These are phyloP conservation scores for Linnemannia hyalina DNA, from an alignment of 192 early-diverging fungal species.

Conservation along the genomic window DNA sequence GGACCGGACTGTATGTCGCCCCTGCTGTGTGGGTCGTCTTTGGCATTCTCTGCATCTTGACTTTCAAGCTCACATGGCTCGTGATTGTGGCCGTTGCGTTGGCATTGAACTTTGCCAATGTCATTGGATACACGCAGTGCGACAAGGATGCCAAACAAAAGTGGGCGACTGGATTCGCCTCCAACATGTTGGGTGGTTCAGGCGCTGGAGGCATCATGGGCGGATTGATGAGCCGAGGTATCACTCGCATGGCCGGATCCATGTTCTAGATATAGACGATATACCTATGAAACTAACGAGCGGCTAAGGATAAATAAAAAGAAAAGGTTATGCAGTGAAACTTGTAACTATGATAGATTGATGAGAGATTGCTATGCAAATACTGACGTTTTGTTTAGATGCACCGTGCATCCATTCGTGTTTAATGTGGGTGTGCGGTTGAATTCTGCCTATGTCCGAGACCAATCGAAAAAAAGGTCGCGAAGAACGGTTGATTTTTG, in stretches of 20 bases:
- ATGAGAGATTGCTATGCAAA: not conserved
- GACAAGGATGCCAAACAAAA: conserved; percentile 91
- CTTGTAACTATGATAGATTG: not conserved
- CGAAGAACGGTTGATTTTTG: not conserved
- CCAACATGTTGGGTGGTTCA: conserved; percentile 64
- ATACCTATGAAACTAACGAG: not conserved
- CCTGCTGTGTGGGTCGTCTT: conserved; percentile 88
- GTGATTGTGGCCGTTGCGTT: conserved; percentile 90
- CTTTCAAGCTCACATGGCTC: conserved; percentile 84
- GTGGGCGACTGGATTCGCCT: conserved; percentile 77
- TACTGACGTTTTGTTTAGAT: not conserved
- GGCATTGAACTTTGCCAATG: conserved; percentile 89
- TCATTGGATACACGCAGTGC: conserved; percentile 95
- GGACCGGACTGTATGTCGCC: conserved; percentile 89
- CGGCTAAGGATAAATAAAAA: not conserved
- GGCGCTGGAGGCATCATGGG: conserved; percentile 55
- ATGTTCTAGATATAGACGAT: conserved; percentile 26
- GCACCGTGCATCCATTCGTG: not conserved
- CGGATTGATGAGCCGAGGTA: conserved; percentile 53
- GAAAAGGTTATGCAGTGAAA: not conserved
- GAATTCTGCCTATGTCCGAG: not conserved
- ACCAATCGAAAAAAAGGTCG: not conserved
- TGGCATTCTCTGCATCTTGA: conserved; percentile 80
- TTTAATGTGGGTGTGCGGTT: not conserved
- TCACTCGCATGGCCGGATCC: conserved; percentile 55